These are phyloP conservation scores for Xylaria cubensis DNA, from an alignment of 495 filamentous ascomycete genomes.

Conservation along the genomic window DNA sequence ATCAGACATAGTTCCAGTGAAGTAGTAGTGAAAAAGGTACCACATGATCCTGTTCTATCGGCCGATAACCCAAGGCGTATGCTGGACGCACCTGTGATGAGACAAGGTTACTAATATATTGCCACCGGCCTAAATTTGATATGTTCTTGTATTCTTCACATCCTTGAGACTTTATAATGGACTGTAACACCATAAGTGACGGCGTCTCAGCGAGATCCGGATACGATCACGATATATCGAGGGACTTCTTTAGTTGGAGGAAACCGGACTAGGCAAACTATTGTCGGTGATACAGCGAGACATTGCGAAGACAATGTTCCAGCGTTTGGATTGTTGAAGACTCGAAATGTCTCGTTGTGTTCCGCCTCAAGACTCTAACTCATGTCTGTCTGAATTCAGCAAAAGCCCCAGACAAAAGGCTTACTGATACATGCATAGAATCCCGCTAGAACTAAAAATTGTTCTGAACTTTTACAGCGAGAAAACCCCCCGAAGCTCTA, in stretches of 20 bases:
- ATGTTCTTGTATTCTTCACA: neutral
- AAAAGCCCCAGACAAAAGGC: conserved; percentile 3
- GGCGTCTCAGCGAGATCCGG: neutral
- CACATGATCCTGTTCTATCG: conserved; percentile 22
- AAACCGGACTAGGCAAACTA: neutral
- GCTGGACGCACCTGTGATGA: too few species aligned
- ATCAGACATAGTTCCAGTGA: neutral
- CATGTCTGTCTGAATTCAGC: neutral
- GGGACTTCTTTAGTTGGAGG: neutral
- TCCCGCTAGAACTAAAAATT: neutral
- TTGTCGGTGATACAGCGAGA: neutral
- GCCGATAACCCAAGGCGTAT: neutral
- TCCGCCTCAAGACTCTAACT: neutral
- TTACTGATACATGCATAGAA: conserved; percentile 11
- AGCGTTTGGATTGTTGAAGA: neutral
- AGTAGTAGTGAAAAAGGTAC: neutral
- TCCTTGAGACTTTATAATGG: neutral
- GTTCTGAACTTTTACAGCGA: neutral
- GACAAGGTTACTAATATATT: conserved; percentile 10
- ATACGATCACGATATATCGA: neutral
- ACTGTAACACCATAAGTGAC: neutral
- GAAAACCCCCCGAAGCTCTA: neutral
- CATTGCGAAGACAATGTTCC: neutral
- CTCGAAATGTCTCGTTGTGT: conserved; percentile 1
- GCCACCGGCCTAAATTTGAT: neutral